These are phyloP conservation scores for Barbarea vulgaris DNA, from an alignment of 345 rosid genomes.

Conservation along the genomic window DNA sequence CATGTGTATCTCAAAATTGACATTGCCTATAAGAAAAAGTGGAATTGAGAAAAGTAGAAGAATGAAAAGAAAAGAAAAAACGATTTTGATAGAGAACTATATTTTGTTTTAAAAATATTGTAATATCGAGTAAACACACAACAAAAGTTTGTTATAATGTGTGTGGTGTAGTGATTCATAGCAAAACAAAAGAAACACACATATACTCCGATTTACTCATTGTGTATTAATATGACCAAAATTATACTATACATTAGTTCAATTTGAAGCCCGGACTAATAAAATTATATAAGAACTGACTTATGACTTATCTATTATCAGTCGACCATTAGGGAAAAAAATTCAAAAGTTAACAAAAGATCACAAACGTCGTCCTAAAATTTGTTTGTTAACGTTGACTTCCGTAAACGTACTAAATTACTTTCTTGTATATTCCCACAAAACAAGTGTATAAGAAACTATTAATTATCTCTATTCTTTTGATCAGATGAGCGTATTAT, in stretches of 20 bases:
- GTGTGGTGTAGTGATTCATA: too few relatives aligned
- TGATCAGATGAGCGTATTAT: background rate
- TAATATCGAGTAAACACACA: background rate
- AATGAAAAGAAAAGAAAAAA: background rate
- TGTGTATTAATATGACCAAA: background rate
- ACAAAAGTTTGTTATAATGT: too few relatives aligned
- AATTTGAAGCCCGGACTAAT: background rate
- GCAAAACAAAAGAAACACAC: too few relatives aligned
- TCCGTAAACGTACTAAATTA: background rate
- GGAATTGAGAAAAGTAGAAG: too few relatives aligned
- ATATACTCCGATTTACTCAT: background rate
- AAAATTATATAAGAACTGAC: background rate
- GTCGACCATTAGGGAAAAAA: background rate
- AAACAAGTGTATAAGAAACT: background rate
- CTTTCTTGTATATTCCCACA: background rate
- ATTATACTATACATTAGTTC: background rate
- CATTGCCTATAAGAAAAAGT: too few relatives aligned
- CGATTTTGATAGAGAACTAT: background rate
- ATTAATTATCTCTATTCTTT: background rate
- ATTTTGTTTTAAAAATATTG: too few relatives aligned
- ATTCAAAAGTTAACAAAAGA: background rate
- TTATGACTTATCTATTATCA: background rate
- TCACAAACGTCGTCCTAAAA: background rate
- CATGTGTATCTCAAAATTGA: too few relatives aligned
- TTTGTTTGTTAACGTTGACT: background rate